A percentile compares a stretch with the other conserved stretches of the same genome.
phyloP scores from a whole-genome alignment of 2,329 filamentous ascomycete species.

The Cercospora nicotianae region DNA sequence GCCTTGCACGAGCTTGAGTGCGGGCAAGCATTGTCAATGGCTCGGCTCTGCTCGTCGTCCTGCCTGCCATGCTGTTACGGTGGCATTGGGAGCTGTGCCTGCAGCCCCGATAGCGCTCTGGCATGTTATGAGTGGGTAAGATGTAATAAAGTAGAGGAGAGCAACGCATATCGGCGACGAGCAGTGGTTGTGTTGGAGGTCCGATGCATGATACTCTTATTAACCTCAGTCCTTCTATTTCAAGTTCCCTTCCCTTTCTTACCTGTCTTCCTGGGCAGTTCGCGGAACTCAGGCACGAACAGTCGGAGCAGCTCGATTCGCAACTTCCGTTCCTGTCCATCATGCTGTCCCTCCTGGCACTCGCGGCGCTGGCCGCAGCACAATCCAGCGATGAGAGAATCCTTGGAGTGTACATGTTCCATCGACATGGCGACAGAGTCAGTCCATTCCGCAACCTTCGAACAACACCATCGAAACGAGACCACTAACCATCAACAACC shows the following conservation, averaged over 20 bases:
- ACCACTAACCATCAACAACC: background rate
- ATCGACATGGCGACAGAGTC: constrained; percentile 79
- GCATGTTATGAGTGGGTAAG: background rate
- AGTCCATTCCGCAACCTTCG: background rate
- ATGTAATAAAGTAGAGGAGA: background rate
- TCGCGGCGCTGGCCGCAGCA: constrained; percentile 29
- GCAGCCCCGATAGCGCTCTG: constrained; percentile 7
- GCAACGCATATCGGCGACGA: constrained; percentile 2
- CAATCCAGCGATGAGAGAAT: constrained; percentile 60
- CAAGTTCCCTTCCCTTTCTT: background rate
- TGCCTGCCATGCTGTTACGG: constrained; percentile 12
- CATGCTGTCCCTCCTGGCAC: constrained; percentile 25
- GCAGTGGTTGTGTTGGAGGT: constrained; percentile 7
- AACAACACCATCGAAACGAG: background rate
- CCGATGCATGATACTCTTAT: constrained; percentile 9
- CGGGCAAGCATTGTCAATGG: constrained; percentile 20
- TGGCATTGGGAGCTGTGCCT: constrained; percentile 4
- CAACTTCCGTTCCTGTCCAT: background rate
- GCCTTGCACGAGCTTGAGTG: constrained; percentile 17
- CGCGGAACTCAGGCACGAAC: background rate
- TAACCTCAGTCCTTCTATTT: constrained; percentile 17
- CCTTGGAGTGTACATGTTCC: constrained; percentile 81
- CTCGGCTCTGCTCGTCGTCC: constrained; percentile 12
- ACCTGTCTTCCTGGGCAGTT: background rate
- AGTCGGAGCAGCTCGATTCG: background rate